Base-by-base conservation (phyloP, 805 yeast genomes). In the Saccharomyces kudriavzevii region DNA sequence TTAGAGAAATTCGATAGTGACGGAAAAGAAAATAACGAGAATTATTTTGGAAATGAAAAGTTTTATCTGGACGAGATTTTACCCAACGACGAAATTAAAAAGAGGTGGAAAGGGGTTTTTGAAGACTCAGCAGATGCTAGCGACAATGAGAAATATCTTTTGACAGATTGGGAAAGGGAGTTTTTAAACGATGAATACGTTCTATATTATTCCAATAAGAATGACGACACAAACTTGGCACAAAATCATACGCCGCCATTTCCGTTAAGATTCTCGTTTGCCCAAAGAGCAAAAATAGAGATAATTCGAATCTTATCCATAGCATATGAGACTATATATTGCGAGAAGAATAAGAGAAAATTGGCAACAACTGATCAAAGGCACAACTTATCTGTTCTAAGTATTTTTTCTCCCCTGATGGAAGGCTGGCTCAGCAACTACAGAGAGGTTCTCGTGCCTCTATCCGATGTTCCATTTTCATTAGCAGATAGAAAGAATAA, bases 261-360 rank as follows among this genome's bases (percentile, higher is more conserved):
- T 28, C 63, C 66, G n/a, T 68, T 85, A 46, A 76, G 74, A 48
- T 87, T 90, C 60, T 78, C 89, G 0, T 64, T 65, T 10, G 68
- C 76, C 26, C 96, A 89, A 61, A 78, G 78, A 60, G 97, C 96
- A 2, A 86, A 86, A 58, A 74, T 91, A 30, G 96, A 89, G 62
- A 70, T 91, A 40, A 70, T 89, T 31, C 87, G 87, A 63, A 86
- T 91, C 58, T 80, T 86, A 70, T 81, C 91, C 0, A 73, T 90
- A 50, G 95, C 94, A 40, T 89, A 88, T 66, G 96, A 89, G 60
- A 82, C 92, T 1, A 74, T 91, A 20, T 91, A 91, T 66, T 84
- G 85, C 52, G 80, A 78, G 49, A 81, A 79, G 57, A 81, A 83
- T 2, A 83, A 78, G 40, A 50, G 55, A 40, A 57, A 56, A 46